Evolutionary conservation across 352 stramenopile species (phyloP).

Genomic region (Pythium guiyangense): DNA sequence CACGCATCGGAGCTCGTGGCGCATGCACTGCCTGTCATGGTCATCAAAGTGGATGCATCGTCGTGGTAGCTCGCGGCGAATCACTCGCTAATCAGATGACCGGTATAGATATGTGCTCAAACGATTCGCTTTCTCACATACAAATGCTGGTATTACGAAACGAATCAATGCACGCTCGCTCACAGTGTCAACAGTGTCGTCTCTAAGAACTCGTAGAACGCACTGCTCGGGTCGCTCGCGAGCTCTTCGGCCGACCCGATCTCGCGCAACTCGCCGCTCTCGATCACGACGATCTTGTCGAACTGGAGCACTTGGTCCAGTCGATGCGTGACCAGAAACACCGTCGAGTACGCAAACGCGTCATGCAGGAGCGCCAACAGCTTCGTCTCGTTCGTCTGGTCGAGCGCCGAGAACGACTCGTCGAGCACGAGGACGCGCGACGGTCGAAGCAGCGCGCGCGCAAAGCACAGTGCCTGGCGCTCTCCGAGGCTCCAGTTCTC

Average conservation of each 20-base stretch:
- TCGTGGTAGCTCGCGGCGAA: too few species aligned
- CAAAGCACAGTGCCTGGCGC: slow-evolving; percentile 88
- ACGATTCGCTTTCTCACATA: too few species aligned
- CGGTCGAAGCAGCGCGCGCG: slow-evolving; percentile 77
- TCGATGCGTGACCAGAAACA: slow-evolving; percentile 91
- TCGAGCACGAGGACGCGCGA: slow-evolving; percentile 87
- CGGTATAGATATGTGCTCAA: too few species aligned
- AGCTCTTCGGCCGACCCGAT: slow-evolving; percentile 31
- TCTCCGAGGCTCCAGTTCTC: slow-evolving; percentile 89
- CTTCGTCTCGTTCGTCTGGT: slow-evolving; percentile 69
- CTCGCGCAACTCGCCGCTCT: slow-evolving; percentile 19
- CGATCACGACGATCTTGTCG: slow-evolving; percentile 11
- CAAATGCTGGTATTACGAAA: too few species aligned
- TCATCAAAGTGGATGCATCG: too few species aligned
- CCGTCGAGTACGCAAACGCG: slow-evolving; percentile 17
- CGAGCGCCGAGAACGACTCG: slow-evolving; percentile 83
- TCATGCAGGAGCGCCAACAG: slow-evolving; percentile 80
- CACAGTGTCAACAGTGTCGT: slow-evolving; percentile 31
- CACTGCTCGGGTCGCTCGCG: slow-evolving; percentile 24
- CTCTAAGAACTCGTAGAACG: slow-evolving; percentile 49
- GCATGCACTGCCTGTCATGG: too few species aligned
- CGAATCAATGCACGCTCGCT: background rate
- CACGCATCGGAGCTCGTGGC: too few species aligned
- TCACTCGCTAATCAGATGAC: too few species aligned
- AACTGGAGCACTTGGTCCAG: slow-evolving; percentile 41